Evolutionary conservation across 768 basidiomycete species (phyloP), one percentile per base, ranked within the genome.

Genomic region (Lentinula edodes): DNA sequence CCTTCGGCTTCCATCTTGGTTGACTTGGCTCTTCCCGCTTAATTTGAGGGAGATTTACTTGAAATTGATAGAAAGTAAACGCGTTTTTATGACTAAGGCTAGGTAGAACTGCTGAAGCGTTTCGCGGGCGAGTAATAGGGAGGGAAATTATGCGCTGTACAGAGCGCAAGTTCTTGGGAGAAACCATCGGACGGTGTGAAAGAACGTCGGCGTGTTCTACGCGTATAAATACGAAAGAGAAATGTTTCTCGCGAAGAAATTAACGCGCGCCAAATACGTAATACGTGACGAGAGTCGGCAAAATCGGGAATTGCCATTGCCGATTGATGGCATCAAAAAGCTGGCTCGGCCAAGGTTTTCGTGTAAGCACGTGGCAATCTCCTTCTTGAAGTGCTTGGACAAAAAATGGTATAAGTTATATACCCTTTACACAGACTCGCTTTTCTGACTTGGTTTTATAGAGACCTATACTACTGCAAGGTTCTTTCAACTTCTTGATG

Each of bases 381-480:
- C 4, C 46, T 8, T 20, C 23, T 42, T 13, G 13, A 23, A 20
- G 15, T 32, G 10, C 13, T 13, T 23, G 28, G 28, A 10, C 18
- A 55, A 7, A 56, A 56, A 56, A 56, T 56, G 55, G 55, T 56
- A 56, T 56, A 41, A 6, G 3, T 23, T n/a, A 28, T 51, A 20
- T n/a, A 9, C 16, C 7, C n/a, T 34, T 56, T 51, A 8, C n/a
- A 23, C 32, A 10, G 7, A 59, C 15, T 42, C 23, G 9, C 8
- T 32, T 48, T 48, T 41, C 34, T 59, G 36, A 67, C 6, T 7
- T 13, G 18, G 39, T 5, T n/a, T 34, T 10, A 43, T 46, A 90
- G 89, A 81, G 88, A 71, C 88, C 88, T 38, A 90, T 91, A 73
- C 80, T 91, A 66, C 69, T 90, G 55, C 86, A 89, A 87, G 87